Percentiles rank a stretch among this genome's conserved stretches.
phyloP scores from a whole-genome alignment of 2,329 filamentous ascomycete genomes.

The Alternaria viburni region DNA sequence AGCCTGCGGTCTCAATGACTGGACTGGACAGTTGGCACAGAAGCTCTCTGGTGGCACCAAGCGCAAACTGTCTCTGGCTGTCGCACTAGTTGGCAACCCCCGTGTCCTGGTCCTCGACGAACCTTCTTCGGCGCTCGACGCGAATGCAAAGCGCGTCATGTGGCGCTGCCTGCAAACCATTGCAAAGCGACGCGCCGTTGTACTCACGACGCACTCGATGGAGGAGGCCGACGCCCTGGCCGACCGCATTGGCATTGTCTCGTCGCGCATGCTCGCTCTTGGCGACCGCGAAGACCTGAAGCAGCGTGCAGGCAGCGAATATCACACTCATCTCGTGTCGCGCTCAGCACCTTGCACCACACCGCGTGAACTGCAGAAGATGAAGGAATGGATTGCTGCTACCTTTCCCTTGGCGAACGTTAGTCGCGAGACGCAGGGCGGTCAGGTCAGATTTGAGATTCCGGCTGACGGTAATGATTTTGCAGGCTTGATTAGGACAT shows the following conservation, averaged over 20 bases:
- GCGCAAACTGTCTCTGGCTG: constrained; percentile 86
- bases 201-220: not conserved
- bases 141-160: constrained; percentile 89
- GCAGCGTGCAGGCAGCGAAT: not conserved
- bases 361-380: not conserved
- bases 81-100: constrained; percentile 91
- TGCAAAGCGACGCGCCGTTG: not conserved
- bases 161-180: constrained; percentile 64
- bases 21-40: constrained; percentile 74
- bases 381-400: not conserved
- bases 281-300: not conserved
- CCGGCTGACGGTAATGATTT: not conserved
- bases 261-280: not conserved
- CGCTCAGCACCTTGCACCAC: not conserved
- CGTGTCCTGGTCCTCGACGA: constrained; percentile 88
- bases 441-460: not conserved
- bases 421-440: not conserved
- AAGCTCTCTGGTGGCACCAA: constrained; percentile 91
- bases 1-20: constrained; percentile 77
- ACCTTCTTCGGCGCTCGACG: constrained; percentile 86
- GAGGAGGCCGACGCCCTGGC: not conserved
- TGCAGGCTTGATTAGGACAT: not conserved
- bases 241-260: not conserved
- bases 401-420: not conserved
- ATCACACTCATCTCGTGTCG: not conserved